A percentile compares a stretch with the other conserved stretches of the same genome.
phyloP scores from a whole-genome alignment of 176 grass and related monocot genomes.

The Zea luxurians region DNA sequence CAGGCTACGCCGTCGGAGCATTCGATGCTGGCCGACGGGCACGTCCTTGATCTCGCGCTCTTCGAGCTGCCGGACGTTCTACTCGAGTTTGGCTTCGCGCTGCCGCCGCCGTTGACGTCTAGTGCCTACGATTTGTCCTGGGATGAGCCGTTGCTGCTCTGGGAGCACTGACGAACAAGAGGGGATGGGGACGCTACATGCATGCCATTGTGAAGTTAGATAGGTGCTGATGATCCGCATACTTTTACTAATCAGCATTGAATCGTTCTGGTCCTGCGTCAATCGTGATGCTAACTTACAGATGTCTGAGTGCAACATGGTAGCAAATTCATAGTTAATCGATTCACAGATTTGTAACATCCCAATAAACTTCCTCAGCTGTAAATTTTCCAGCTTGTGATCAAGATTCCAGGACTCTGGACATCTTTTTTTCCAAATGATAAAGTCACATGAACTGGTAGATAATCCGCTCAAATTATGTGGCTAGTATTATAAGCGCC shows the following conservation, averaged over 20 bases:
- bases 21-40: neutral
- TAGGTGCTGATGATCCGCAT: constrained; percentile 11
- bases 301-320: neutral
- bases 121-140: constrained; percentile 17
- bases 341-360: constrained; percentile 9
- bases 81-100: constrained; percentile 35
- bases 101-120: constrained; percentile 16
- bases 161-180: constrained; percentile 44
- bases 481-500: neutral
- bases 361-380: neutral
- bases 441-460: neutral
- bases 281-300: neutral
- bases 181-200: neutral
- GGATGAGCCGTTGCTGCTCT: constrained; percentile 46
- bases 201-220: constrained; percentile 20
- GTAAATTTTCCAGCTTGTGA: neutral
- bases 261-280: neutral
- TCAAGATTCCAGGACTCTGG: neutral
- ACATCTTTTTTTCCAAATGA: neutral
- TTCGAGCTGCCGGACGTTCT: constrained; percentile 37
- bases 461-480: neutral
- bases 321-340: neutral
- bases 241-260: neutral
- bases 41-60: constrained; percentile 32
- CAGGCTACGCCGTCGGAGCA: neutral